Evolutionary conservation across 345 rosid genomes (phyloP), one percentile per base, ranked within the genome.

Genomic region (Gossypium longicalyx): DNA sequence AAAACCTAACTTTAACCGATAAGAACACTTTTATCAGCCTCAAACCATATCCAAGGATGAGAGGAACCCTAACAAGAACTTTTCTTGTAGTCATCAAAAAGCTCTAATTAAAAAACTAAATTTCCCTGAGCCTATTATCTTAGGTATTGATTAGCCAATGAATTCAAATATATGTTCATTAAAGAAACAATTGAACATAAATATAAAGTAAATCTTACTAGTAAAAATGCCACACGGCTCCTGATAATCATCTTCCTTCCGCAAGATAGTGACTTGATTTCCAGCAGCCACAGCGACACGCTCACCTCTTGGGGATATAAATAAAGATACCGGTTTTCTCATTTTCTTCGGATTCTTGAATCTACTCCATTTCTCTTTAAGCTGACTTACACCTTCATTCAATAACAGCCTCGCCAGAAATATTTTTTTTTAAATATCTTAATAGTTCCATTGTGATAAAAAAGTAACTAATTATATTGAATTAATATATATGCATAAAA

Each of bases 301-400:
- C 65, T 95, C 94, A 73, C 97, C 98, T 64, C 87, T 85, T 2
- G 87, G 86, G 25, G 99, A 95, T 66, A 93, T 56, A 75, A 93
- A 87, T 81, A 95, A 74, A 13, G 94, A 91, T 16, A 78, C 71
- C 2, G 78, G 84, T 62, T 78, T 88, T 77, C 78, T 86, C 73
- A 12, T 27, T 76, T 75, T 84, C 61, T 81, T 83, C 1, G 85
- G 88, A 65, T 68, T 68, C 83, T 82, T 83, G 59, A 82, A 82
- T 41, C 76, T 85, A 58, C 74, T 79, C 98, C 93, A 92, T 79
- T 79, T 94, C 74, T 83, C 88, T 83, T 83, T 94, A 73, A 92
- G 77, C 77, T 80, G 91, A 78, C 85, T 83, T 45, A 91, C 76
- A 81, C 91, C 96, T 92, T 77, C 64, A 69, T 47, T 56, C 54